Conservation (phyloP, 83 land plant genomes). For the Diphasiastrum complanatum region DNA sequence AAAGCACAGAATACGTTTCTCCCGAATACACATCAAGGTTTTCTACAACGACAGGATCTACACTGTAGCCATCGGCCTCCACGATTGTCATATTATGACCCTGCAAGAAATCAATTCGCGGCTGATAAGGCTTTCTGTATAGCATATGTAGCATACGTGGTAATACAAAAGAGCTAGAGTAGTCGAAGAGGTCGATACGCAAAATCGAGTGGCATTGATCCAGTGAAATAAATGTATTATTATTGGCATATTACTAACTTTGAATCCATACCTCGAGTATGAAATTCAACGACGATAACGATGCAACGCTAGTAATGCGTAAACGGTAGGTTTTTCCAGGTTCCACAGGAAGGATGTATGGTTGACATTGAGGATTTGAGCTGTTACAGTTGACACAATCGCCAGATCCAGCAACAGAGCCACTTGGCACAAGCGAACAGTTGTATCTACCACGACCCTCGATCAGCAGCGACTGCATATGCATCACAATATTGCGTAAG, state of each 20-base stretch:
- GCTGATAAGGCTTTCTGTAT: no score
- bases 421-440: conserved; percentile 39
- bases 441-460: conserved; percentile 65
- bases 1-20: conserved; percentile 74
- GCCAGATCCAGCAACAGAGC: background rate
- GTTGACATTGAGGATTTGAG: conserved; percentile 27
- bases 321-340: conserved; percentile 58
- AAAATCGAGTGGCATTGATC: no score
- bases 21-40: conserved; percentile 79
- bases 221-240: no score
- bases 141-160: no score
- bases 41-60: conserved; percentile 48
- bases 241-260: no score
- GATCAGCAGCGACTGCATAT: conserved; percentile 52
- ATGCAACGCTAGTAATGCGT: conserved; percentile 62
- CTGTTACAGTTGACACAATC: conserved; percentile 21
- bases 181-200: no score
- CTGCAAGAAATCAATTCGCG: conserved; percentile 27
- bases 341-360: conserved; percentile 35
- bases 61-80: conserved; percentile 81
- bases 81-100: conserved; percentile 74
- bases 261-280: conserved; percentile 57
- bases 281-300: conserved; percentile 66
- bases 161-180: background rate
- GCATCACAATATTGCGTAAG: background rate